Base-by-base conservation (phyloP, 2,329 filamentous ascomycete species). In the Setomelanomma holmii region DNA sequence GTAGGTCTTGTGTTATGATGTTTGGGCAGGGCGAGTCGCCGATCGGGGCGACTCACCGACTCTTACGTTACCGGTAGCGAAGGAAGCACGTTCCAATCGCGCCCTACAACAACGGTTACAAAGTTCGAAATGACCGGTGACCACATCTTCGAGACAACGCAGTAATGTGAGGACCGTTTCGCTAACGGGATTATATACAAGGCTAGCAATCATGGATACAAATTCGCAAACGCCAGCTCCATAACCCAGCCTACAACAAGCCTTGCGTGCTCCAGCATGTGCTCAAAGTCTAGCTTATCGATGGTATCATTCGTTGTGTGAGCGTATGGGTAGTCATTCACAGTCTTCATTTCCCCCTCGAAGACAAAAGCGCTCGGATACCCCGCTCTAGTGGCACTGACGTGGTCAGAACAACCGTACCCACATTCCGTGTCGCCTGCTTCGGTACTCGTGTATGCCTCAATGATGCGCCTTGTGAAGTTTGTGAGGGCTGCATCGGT, bases 381-480 rank as follows among this genome's bases (percentile, higher is more conserved):
- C 4, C 87, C 88, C 12, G 86, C 87, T 76, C 89, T 89, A 61
- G 84, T 85, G 7, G 88, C 88, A 33, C 85, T 87, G 5, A 86
- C 87, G 60, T 90, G 88, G 65, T 90, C 88, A 7, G 85, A 88
- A 77, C 88, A 91, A 35, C 90, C 90, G 68, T 95, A 96, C 33
- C 90, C 91, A 69, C 91, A 96, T 79, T 92, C 89, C 11, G 91
- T 96, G 75, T 92, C 85, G 45, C 91, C 84, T 74, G 87, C 96
- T 10, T 90, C 89, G 56, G 97, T 93, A 47, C 86, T 83, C 77
- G 92, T 96, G 79, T 97, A 97, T 80, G 84, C 85, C 38, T 85
- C 87, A 58, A 96, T 89, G 51, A 96, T 84, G 63, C 86, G 84
- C 82, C 96, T 96, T 80, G 96, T 93, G 73, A 96, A 97, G 7